Evolutionary conservation across 2,329 filamentous ascomycete genomes (phyloP).

Genomic region (Alternaria triticimaculans): DNA sequence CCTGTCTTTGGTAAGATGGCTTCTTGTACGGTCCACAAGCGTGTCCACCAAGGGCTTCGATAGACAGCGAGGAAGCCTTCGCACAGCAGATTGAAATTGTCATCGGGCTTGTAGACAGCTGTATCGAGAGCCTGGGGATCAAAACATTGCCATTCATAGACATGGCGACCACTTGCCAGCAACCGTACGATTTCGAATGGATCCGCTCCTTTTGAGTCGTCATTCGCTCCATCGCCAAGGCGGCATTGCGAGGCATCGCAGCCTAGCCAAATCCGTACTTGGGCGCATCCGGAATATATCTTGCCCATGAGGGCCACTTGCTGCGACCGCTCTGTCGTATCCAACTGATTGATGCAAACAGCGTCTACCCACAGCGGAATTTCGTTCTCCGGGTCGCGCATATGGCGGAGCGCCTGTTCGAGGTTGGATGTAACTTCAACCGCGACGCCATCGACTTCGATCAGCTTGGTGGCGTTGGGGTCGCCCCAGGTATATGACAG

Average conservation of each 20-base stretch:
- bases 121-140: too few species aligned
- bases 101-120: not conserved
- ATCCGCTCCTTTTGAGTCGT: not conserved
- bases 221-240: not conserved
- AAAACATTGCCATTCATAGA: not conserved
- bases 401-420: not conserved
- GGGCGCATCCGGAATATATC: not conserved
- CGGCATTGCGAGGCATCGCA: not conserved
- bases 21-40: not conserved
- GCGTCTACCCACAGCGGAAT: not conserved
- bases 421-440: not conserved
- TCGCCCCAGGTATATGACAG: conserved; percentile 18
- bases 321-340: not conserved
- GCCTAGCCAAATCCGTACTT: not conserved
- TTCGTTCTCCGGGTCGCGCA: not conserved
- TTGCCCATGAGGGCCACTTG: not conserved
- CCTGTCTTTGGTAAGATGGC: not conserved
- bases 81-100: not conserved
- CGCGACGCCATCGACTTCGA: not conserved
- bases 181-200: not conserved
- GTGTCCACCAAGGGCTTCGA: not conserved
- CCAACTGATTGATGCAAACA: conserved; percentile 2
- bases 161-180: not conserved
- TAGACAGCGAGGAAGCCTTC: not conserved
- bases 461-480: not conserved